phyloP scores from a whole-genome alignment of 331 rosid genomes.

The Arachis monticola region DNA sequence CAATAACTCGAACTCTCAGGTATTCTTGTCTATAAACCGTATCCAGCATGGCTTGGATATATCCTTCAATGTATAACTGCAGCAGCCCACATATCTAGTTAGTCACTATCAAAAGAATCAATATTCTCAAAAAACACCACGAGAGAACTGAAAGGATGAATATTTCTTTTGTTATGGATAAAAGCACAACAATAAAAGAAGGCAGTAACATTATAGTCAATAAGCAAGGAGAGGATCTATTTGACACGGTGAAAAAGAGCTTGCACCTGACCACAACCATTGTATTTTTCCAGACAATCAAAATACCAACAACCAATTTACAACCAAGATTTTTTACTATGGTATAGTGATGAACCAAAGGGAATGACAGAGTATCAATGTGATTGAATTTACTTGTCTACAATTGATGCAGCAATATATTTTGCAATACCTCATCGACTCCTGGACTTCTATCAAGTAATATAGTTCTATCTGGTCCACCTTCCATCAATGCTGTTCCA shows the following conservation, averaged over 20 bases:
- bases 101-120: slow-evolving; percentile 3
- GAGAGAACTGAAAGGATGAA: slow-evolving; percentile 6
- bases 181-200: slow-evolving; percentile 1
- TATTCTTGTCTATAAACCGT: slow-evolving; percentile 87
- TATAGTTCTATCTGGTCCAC: slow-evolving; percentile 93
- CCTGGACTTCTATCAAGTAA: slow-evolving; percentile 89
- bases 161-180: slow-evolving; percentile 6
- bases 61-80: slow-evolving; percentile 98
- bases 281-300: not conserved
- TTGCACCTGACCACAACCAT: not conserved
- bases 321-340: not conserved
- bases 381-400: slow-evolving; percentile 26
- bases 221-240: not conserved
- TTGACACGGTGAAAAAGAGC: slow-evolving; percentile 9
- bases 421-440: slow-evolving; percentile 77
- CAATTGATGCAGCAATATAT: slow-evolving; percentile 29
- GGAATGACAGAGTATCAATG: slow-evolving; percentile 21
- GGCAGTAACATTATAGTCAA: slow-evolving; percentile 6
- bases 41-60: slow-evolving; percentile 98
- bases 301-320: not conserved
- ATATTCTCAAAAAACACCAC: slow-evolving; percentile 29
- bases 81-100: slow-evolving; percentile 44
- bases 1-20: slow-evolving; percentile 86
- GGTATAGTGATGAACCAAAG: not conserved
- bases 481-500: slow-evolving; percentile 94